Conservation (phyloP, 352 stramenopile genomes). For the Saprolegnia diclina region DNA sequence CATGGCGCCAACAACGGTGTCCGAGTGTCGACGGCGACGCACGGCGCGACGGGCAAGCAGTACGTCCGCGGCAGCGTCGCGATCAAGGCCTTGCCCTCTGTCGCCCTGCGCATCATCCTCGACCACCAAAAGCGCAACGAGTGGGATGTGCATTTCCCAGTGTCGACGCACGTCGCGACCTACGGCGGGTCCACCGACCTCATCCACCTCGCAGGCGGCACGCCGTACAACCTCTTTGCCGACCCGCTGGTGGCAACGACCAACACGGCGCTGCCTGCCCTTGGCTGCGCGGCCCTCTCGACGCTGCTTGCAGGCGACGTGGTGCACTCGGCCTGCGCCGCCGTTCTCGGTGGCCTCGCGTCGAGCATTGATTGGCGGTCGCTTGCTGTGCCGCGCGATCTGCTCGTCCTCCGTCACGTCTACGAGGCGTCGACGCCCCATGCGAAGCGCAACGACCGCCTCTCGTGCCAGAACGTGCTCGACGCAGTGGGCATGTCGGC, state of each 20-base stretch:
- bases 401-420: slow-evolving; percentile 70
- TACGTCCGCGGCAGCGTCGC: slow-evolving; percentile 63
- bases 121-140: slow-evolving; percentile 66
- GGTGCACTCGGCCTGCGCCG: slow-evolving; percentile 46
- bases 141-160: slow-evolving; percentile 72
- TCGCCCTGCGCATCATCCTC: slow-evolving; percentile 52
- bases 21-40: slow-evolving; percentile 49
- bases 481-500: slow-evolving; percentile 35
- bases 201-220: slow-evolving; percentile 54
- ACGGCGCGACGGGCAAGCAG: slow-evolving; percentile 34
- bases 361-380: slow-evolving; percentile 43
- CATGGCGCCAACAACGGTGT: slow-evolving; percentile 50
- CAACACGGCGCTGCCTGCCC: slow-evolving; percentile 36
- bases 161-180: slow-evolving; percentile 50
- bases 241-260: slow-evolving; percentile 44
- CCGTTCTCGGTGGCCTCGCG: slow-evolving; percentile 34
- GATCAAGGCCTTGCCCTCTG: slow-evolving; percentile 55
- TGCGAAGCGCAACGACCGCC: slow-evolving; percentile 38
- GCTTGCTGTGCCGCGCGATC: slow-evolving; percentile 47
- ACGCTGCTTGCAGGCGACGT: background rate
- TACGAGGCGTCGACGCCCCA: slow-evolving; percentile 48
- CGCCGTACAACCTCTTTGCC: slow-evolving; percentile 35
- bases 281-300: slow-evolving; percentile 41
- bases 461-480: slow-evolving; percentile 37
- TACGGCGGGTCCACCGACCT: slow-evolving; percentile 74